Conservation (phyloP, 2,329 filamentous ascomycete species). For the Apiospora sp. region DNA sequence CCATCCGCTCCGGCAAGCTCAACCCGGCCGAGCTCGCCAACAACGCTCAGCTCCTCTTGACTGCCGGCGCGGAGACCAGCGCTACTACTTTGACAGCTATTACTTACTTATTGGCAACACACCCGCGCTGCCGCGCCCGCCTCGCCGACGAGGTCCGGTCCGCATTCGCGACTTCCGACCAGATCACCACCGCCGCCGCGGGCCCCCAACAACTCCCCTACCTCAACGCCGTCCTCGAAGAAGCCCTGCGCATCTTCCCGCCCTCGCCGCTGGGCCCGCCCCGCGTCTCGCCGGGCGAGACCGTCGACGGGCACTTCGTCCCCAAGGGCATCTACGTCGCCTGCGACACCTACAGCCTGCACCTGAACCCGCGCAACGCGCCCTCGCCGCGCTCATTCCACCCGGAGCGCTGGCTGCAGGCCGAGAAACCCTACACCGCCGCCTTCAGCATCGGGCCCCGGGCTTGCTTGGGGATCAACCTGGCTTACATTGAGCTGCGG, state of each 20-base stretch:
- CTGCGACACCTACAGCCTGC: slow-evolving; percentile 47
- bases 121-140: slow-evolving; percentile 40
- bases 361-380: slow-evolving; percentile 25
- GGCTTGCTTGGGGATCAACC: slow-evolving; percentile 33
- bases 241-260: slow-evolving; percentile 51
- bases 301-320: slow-evolving; percentile 30
- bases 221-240: slow-evolving; percentile 50
- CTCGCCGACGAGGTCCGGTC: slow-evolving; percentile 48
- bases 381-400: slow-evolving; percentile 25
- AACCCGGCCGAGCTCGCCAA: slow-evolving; percentile 26
- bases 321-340: slow-evolving; percentile 45
- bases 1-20: slow-evolving; percentile 27
- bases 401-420: slow-evolving; percentile 29
- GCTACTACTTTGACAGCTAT: slow-evolving; percentile 51
- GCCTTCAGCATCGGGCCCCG: slow-evolving; percentile 34
- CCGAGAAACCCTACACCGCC: slow-evolving; percentile 27
- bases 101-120: slow-evolving; percentile 48
- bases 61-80: slow-evolving; percentile 55
- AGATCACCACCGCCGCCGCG: slow-evolving; percentile 45
- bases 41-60: slow-evolving; percentile 27
- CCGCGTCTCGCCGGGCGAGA: slow-evolving; percentile 33
- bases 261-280: slow-evolving; percentile 34
- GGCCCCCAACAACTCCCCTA: slow-evolving; percentile 44
- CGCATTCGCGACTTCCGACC: slow-evolving; percentile 44
- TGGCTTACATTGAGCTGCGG: slow-evolving; percentile 47